Conservation (phyloP, 2,329 filamentous ascomycete genomes). For the Dactylellina cionopaga region DNA sequence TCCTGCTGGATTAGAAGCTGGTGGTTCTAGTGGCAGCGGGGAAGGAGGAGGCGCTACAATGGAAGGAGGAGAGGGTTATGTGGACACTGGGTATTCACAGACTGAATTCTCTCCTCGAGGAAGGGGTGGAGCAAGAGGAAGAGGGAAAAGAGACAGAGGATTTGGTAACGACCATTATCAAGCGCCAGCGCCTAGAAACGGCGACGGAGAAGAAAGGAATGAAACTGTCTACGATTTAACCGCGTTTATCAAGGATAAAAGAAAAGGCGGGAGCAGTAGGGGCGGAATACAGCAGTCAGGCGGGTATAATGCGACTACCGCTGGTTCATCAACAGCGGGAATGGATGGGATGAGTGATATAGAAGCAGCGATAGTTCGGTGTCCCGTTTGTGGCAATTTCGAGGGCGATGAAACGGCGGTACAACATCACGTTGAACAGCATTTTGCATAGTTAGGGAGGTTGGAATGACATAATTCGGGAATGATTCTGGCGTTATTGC, state of each 20-base stretch:
- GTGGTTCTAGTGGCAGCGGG: constrained; percentile 26
- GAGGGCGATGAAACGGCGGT: constrained; percentile 76
- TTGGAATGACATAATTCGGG: neutral
- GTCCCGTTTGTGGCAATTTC: constrained; percentile 74
- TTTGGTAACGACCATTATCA: constrained; percentile 43
- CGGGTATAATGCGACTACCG: constrained; percentile 18
- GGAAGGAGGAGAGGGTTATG: neutral
- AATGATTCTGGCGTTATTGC: neutral
- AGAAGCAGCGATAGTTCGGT: constrained; percentile 62
- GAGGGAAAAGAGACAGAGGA: constrained; percentile 34
- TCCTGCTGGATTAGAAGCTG: neutral
- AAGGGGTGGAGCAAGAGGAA: constrained; percentile 11
- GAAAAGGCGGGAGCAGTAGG: constrained; percentile 55
- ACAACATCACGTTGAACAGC: constrained; percentile 72
- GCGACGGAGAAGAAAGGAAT: constrained; percentile 58
- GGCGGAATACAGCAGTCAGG: neutral
- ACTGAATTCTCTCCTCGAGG: neutral
- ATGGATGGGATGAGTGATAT: constrained; percentile 55
- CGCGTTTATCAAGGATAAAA: constrained; percentile 63
- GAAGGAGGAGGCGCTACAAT: neutral
- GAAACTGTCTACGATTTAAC: constrained; percentile 64
- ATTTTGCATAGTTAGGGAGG: constrained; percentile 63
- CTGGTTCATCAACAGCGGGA: constrained; percentile 31
- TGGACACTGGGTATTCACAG: neutral
- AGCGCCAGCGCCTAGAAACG: constrained; percentile 55